Conservation (phyloP, 1,139 yeast species). For the Candida smagusa region DNA sequence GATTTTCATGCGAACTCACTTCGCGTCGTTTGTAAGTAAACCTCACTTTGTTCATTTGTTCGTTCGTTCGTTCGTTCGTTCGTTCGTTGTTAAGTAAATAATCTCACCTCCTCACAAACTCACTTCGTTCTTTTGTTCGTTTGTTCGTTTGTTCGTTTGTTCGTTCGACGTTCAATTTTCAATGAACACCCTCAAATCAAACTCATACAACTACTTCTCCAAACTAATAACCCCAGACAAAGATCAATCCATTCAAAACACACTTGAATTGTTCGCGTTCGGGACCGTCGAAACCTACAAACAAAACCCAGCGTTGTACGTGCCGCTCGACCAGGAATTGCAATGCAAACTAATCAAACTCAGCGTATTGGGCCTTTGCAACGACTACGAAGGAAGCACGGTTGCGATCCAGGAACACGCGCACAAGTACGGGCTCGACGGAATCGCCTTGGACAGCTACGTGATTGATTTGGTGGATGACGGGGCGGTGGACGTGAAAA, state of each 20-base stretch:
- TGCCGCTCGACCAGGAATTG: constrained; percentile 13
- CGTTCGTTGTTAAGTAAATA: too few relatives aligned
- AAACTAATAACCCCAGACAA: constrained; percentile 4
- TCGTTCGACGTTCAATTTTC: neutral
- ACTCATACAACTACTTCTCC: constrained; percentile 11
- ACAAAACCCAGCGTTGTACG: constrained; percentile 15
- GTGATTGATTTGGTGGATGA: constrained; percentile 24
- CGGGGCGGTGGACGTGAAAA: constrained; percentile 22
- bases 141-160: too few relatives aligned
- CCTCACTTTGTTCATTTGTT: too few relatives aligned
- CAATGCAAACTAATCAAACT: constrained; percentile 26
- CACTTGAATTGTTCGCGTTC: constrained; percentile 38
- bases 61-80: too few relatives aligned
- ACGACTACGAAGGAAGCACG: constrained; percentile 22
- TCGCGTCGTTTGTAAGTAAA: too few relatives aligned
- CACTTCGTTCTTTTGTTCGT: neutral
- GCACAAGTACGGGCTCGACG: constrained; percentile 21
- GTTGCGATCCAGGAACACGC: constrained; percentile 14
- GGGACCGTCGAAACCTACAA: constrained; percentile 30
- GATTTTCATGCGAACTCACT: too few relatives aligned
- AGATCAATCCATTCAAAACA: constrained; percentile 10
- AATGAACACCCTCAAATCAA: constrained; percentile 3
- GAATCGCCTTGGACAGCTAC: constrained; percentile 18
- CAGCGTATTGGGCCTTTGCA: constrained; percentile 24
- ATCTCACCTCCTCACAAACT: neutral